Evolutionary conservation across 352 stramenopile genomes (phyloP).

Genomic region (Globisporangium nagaii): DNA sequence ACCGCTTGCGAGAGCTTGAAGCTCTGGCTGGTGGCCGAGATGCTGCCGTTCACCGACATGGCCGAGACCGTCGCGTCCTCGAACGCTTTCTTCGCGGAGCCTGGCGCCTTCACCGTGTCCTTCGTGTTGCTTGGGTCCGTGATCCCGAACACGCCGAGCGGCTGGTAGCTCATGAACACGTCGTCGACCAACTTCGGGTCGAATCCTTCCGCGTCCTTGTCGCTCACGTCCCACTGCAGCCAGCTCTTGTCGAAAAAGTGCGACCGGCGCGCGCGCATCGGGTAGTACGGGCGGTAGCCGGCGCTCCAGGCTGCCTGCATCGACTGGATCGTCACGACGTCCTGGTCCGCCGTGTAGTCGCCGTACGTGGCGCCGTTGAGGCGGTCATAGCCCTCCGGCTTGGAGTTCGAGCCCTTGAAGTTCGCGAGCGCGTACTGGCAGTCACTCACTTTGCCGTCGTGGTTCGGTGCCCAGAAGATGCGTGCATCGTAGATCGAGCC

Average conservation of each 20-base stretch:
- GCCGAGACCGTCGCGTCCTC: conserved; percentile 11
- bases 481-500: conserved; percentile 34
- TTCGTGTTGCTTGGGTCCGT: conserved; percentile 15
- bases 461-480: conserved; percentile 46
- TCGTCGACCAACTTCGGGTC: conserved; percentile 26
- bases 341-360: conserved; percentile 19
- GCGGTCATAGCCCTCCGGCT: conserved; percentile 22
- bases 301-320: conserved; percentile 36
- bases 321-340: conserved; percentile 41
- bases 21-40: conserved; percentile 12
- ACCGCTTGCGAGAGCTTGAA: conserved; percentile 16
- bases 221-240: conserved; percentile 46
- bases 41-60: conserved; percentile 14
- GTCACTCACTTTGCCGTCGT: conserved; percentile 40
- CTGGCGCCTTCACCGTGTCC: conserved; percentile 17
- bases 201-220: conserved; percentile 30
- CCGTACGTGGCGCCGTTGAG: conserved; percentile 24
- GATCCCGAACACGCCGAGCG: conserved; percentile 46
- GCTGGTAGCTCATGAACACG: conserved; percentile 51
- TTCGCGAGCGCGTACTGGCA: conserved; percentile 66
- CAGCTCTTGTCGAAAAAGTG: conserved; percentile 71
- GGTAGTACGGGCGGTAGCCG: conserved; percentile 68
- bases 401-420: conserved; percentile 26
- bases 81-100: conserved; percentile 18
- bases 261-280: conserved; percentile 43